Evolutionary conservation across 805 yeast species (phyloP).

Genomic region (Candida verbasci): DNA sequence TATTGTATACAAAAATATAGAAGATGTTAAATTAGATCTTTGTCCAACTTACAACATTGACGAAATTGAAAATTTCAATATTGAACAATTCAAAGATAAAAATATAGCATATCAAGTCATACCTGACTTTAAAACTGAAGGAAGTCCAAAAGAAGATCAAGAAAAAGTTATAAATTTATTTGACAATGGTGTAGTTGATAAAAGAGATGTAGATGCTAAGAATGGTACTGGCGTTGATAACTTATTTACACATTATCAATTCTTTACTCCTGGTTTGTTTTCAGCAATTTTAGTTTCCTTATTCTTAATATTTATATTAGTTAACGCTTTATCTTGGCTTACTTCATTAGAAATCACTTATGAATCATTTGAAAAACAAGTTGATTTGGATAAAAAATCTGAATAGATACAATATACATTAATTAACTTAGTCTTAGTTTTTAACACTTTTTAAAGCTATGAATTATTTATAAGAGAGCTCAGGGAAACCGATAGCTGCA

Average conservation of each 20-base stretch:
- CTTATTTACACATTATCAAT: conserved; percentile 61
- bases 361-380: conserved; percentile 73
- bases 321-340: conserved; percentile 68
- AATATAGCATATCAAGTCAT: conserved; percentile 14
- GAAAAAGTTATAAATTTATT: conserved; percentile 13
- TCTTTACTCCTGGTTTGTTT: conserved; percentile 78
- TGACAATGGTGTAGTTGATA: conserved; percentile 10
- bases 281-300: conserved; percentile 67
- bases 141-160: not conserved
- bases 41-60: not conserved
- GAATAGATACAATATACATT: too few species aligned
- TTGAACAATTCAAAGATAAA: not conserved
- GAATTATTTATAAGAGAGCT: too few species aligned
- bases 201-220: conserved; percentile 16
- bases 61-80: not conserved
- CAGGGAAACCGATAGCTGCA: too few species aligned
- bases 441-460: too few species aligned
- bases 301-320: conserved; percentile 52
- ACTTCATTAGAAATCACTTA: conserved; percentile 70
- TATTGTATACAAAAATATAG: not conserved
- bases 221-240: too few species aligned
- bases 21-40: not conserved
- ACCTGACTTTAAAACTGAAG: not conserved
- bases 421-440: too few species aligned
- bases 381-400: conserved; percentile 50